Base-by-base conservation (phyloP, 768 basidiomycete genomes). In the Russula ochroleuca region DNA sequence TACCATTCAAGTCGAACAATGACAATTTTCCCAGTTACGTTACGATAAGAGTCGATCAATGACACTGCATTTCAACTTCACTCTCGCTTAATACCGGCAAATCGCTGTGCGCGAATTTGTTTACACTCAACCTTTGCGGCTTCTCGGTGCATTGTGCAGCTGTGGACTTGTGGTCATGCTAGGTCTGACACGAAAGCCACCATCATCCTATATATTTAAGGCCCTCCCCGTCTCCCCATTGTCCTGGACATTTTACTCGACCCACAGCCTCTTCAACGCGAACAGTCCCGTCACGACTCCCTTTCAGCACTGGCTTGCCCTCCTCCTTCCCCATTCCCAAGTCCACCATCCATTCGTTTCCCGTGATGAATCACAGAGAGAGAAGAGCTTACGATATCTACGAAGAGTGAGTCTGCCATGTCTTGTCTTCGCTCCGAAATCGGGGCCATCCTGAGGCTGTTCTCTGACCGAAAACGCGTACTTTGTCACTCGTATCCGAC, bases 1-100 rank as follows among this genome's bases (percentile, higher is more conserved):
- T 33, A 35, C 43, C 8, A 14, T 35, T 61, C 3, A n/a, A n/a
- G 41, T 53, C 23, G 52, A 61, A 61, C 60, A 61, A 61, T 61
- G 52, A 47, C 8, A 35, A 25, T 14, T 14, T 48, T 55, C 23
- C 3, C 19, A 7, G 51, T n/a, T n/a, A n/a, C n/a, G 10, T 33
- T 14, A 21, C 21, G 54, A 55, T 55, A 40, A 35, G 7, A 25
- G 15, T 43, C 40, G 13, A 57, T 43, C 41, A 3, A 28, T 21
- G 55, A 57, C 28, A 57, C 41, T 2, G 21, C 0, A 47, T 47
- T 43, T 41, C 41, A 41, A 43, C 1, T 28, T 21, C 41, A 33
- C 38, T 33, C 14, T 57, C 56, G 43, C 56, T 45, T 45, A 57
- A 6, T 14, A 57, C 6, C 55, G 38, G 38, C 45, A 45, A 57